Evolutionary conservation across 2,329 filamentous ascomycete genomes (phyloP).

Genomic region (Aspergillus costaricaensis): DNA sequence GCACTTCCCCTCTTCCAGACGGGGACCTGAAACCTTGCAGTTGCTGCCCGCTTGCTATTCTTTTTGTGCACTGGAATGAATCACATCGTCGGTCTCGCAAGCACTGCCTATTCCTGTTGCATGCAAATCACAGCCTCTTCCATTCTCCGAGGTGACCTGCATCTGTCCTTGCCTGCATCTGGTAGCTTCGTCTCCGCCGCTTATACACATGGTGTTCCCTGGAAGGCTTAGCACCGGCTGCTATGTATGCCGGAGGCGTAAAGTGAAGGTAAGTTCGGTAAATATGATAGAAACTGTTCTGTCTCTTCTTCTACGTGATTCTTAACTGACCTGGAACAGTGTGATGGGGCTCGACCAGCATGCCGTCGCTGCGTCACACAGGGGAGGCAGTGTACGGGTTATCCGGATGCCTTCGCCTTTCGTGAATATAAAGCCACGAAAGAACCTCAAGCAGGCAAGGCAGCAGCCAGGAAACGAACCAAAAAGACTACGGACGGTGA

Average conservation of each 20-base stretch:
- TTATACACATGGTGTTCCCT: constrained; percentile 2
- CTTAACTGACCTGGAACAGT: background rate
- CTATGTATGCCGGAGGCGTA: constrained; percentile 7
- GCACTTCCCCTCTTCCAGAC: background rate
- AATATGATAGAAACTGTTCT: background rate
- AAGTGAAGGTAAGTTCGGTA: constrained; percentile 5
- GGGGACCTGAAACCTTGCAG: too few species aligned
- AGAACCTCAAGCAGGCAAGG: background rate
- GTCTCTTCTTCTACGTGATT: background rate
- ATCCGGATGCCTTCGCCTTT: constrained; percentile 4
- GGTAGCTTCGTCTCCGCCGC: background rate
- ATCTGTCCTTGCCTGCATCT: background rate
- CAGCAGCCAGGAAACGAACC: background rate
- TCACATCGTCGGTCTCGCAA: background rate
- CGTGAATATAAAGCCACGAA: background rate
- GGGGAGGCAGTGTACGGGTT: background rate
- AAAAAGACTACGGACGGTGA: background rate
- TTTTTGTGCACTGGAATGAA: background rate
- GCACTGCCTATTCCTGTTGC: background rate
- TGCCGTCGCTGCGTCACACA: constrained; percentile 3
- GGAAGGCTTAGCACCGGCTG: constrained; percentile 6
- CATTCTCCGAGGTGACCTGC: background rate
- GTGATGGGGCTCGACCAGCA: background rate
- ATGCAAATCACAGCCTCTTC: background rate
- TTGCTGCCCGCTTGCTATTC: background rate